Evolutionary conservation across 192 early-diverging fungal species (phyloP), one percentile per base, ranked within the genome.

Genomic region (Linnemannia zychae): DNA sequence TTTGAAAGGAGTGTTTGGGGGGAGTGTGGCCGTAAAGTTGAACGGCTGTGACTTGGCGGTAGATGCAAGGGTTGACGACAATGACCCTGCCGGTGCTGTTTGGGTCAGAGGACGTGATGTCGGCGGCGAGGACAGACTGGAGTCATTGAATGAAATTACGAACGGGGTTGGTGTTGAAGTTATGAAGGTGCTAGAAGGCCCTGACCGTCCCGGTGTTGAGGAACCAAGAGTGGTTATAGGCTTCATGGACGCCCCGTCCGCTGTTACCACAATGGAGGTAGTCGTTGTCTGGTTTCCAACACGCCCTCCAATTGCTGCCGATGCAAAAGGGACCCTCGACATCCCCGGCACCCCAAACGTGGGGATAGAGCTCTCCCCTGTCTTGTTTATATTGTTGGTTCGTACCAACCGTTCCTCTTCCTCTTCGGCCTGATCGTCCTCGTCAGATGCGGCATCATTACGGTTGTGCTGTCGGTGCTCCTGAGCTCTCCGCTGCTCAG

Each of bases 351-450:
- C 44, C 0, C 60, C 70, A 33, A 72, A 20, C 2, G 77, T 63
- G 3, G 28, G 46, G 22, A 28, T 16, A 57, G 70, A 15, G 65
- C 63, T 18, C n/a, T 70, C 52, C 31, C 68, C 49, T 22, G 53
- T 49, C 33, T 80, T 65, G n/a, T 67, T 17, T 4, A 49, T 70
- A 9, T 78, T 60, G 13, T 37, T 65, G 33, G 13, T 76, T 18
- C 36, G 20, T 15, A 75, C 20, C 38, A 53, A 13, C 24, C n/a
- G 67, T 18, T 44, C 38, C 11, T 70, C 52, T 4, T 38, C 77
- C 2, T 72, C 69, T 38, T 78, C 70, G 24, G 31, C 12, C 24
- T 36, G 24, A 3, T 72, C 70, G 15, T 71, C 68, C 28, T 73
- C 37, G 38, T 53, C 40, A 65, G n/a, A 37, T 18, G 18, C 63